phyloP scores from a whole-genome alignment of 1,284 basidiomycete genomes.

The Malassezia brasiliensis region DNA sequence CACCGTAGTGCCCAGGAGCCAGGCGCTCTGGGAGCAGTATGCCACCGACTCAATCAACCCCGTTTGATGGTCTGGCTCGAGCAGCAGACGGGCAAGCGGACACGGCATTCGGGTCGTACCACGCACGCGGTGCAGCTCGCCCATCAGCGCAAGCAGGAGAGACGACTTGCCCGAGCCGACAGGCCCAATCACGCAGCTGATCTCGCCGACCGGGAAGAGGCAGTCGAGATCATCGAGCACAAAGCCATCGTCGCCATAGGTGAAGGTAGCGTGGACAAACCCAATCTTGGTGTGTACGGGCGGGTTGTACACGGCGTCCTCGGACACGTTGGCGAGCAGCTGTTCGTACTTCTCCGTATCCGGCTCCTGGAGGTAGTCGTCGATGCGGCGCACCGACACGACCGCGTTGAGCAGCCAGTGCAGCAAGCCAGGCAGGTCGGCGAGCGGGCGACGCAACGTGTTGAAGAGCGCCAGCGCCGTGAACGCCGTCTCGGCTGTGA shows the following conservation, averaged over 20 bases:
- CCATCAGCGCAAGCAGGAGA: constrained; percentile 56
- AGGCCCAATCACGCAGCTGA: constrained; percentile 60
- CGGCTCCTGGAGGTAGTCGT: constrained; percentile 53
- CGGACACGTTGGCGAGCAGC: constrained; percentile 36
- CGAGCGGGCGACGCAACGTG: constrained; percentile 35
- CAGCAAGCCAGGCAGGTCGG: constrained; percentile 47
- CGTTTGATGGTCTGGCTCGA: constrained; percentile 50
- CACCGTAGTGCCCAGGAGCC: constrained; percentile 85
- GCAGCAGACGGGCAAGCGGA: constrained; percentile 48
- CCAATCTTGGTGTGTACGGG: constrained; percentile 49
- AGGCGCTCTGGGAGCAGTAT: constrained; percentile 86
- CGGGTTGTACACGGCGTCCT: neutral
- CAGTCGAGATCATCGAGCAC: constrained; percentile 54
- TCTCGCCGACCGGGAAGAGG: constrained; percentile 54
- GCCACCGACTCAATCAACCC: constrained; percentile 67
- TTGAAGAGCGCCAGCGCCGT: constrained; percentile 55
- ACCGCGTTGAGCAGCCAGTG: constrained; percentile 50
- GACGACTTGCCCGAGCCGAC: constrained; percentile 53
- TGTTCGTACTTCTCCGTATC: constrained; percentile 56
- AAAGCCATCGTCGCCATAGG: constrained; percentile 49
- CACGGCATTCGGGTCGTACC: constrained; percentile 55
- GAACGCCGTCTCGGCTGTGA: constrained; percentile 52
- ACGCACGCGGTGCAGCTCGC: constrained; percentile 52
- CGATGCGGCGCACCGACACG: constrained; percentile 47
- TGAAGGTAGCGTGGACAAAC: constrained; percentile 52